Base-by-base conservation (phyloP, 192 early-diverging fungal species). In the Entophlyctis helioformis region DNA sequence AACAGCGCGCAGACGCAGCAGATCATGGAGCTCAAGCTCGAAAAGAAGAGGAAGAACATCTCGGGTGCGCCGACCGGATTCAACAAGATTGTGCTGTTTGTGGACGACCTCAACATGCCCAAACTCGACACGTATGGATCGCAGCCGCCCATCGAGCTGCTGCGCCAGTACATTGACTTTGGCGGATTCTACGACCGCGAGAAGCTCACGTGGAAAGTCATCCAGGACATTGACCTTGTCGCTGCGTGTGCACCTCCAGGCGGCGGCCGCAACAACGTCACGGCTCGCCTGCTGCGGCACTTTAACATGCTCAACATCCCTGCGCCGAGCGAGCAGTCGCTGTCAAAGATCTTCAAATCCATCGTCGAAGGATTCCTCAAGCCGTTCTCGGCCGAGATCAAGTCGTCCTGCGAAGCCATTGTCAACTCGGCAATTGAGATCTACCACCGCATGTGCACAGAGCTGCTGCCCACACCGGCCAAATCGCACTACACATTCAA, bases 401-500 rank as follows among this genome's bases (percentile, higher is more conserved):
- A 53, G 35, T 12, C 42, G 9, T 49, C 56, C 19, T 47, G 62
- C 13, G 74, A 77, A 19, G 67, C 71, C 6, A 69, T 77, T 44
- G 66, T 77, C 34, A 68, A 66, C 34, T 71, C 67, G 3, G 53
- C 66, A 2, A 74, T 74, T 16, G 71, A 77, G 39, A 73, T 77
- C 27, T 77, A 77, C 45, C 60, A 71, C n/a, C 53, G 64, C 18
- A 77, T 77, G 74, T 68, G 67, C 44, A 64, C 63, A 6, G 68
- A 77, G 46, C 48, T 77, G 38, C 54, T 77, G 13, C 74, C 74
- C 18, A 77, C 74, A 1, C 74, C 74, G 13, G 69, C 67, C 0
- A 77, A 77, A 42, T 77, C 74, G 1, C 74, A 77, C 50, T 77
- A 77, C 39, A 77, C 74, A 1, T 77, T 77, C 54, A 77, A 77